These are phyloP conservation scores for Podospora bellae-mahoneyi DNA, from an alignment of 495 filamentous ascomycete genomes.

Conservation along the genomic window DNA sequence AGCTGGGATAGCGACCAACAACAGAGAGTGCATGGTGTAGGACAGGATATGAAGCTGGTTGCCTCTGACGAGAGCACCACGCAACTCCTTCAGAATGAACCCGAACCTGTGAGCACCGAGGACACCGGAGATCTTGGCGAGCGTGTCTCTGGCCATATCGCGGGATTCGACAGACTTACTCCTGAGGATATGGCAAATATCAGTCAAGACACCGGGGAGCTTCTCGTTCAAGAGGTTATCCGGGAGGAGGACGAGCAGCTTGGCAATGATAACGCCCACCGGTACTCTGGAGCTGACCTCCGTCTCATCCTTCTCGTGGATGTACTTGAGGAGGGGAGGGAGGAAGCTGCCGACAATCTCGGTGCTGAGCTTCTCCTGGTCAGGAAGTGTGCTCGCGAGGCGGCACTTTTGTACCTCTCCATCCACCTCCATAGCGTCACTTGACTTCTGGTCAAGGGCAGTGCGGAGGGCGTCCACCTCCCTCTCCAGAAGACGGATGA, in stretches of 20 bases:
- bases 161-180: slow-evolving; percentile 84
- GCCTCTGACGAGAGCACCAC: slow-evolving; percentile 72
- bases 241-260: slow-evolving; percentile 77
- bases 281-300: slow-evolving; percentile 88
- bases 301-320: slow-evolving; percentile 91
- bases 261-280: slow-evolving; percentile 79
- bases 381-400: slow-evolving; percentile 65
- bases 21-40: slow-evolving; percentile 88
- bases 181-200: slow-evolving; percentile 87
- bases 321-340: slow-evolving; percentile 69
- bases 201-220: slow-evolving; percentile 78
- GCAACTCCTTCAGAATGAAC: slow-evolving; percentile 90
- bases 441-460: slow-evolving; percentile 47
- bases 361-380: slow-evolving; percentile 62
- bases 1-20: slow-evolving; percentile 68
- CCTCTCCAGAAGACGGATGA: slow-evolving; percentile 75
- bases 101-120: slow-evolving; percentile 79
- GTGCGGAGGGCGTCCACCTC: slow-evolving; percentile 69
- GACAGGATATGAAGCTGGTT: slow-evolving; percentile 95
- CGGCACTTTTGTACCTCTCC: slow-evolving; percentile 32
- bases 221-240: slow-evolving; percentile 63
- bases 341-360: slow-evolving; percentile 74
- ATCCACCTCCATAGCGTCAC: slow-evolving; percentile 40
- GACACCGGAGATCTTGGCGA: slow-evolving; percentile 74
- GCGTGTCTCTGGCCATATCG: slow-evolving; percentile 83